phyloP scores from a whole-genome alignment of 2,329 filamentous ascomycete species.

The Microcyclospora tardicrescens region DNA sequence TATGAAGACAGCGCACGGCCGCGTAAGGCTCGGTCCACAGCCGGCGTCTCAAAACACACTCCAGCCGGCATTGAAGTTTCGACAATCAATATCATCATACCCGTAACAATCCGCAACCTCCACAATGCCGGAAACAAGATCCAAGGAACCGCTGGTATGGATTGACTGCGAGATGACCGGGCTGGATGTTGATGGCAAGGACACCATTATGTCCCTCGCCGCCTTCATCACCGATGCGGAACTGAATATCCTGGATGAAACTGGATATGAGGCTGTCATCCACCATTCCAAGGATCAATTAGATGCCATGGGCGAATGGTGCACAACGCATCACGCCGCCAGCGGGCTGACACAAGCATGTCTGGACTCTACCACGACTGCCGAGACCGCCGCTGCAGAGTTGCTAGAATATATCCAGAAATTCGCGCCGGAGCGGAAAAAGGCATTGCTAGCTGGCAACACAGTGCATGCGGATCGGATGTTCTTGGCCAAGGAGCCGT shows the following conservation, averaged over 20 bases:
- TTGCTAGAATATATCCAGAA: conserved; percentile 67
- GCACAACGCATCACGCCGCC: conserved; percentile 60
- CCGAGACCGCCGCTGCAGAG: conserved; percentile 56
- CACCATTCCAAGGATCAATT: conserved; percentile 59
- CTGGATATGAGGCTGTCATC: conserved; percentile 69
- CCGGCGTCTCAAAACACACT: too few species aligned
- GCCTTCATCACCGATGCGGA: conserved; percentile 79
- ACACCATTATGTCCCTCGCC: conserved; percentile 82
- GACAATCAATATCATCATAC: too few species aligned
- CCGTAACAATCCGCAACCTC: not conserved
- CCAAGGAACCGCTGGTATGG: conserved; percentile 63
- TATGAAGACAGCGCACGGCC: too few species aligned
- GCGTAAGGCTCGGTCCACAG: too few species aligned
- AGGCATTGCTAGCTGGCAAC: conserved; percentile 74
- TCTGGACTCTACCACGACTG: conserved; percentile 57
- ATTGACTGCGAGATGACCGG: conserved; percentile 94
- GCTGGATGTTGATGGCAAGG: conserved; percentile 54
- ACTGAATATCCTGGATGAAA: conserved; percentile 60
- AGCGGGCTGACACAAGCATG: conserved; percentile 74
- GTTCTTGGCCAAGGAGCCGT: conserved; percentile 66
- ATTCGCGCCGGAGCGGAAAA: conserved; percentile 52
- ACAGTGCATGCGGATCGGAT: conserved; percentile 80
- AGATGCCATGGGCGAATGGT: conserved; percentile 80
- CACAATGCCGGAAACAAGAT: conserved; percentile 33
- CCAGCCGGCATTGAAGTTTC: too few species aligned